Evolutionary conservation across 306 rosid genomes (phyloP).

Genomic region (Cicer chorassanicum): DNA sequence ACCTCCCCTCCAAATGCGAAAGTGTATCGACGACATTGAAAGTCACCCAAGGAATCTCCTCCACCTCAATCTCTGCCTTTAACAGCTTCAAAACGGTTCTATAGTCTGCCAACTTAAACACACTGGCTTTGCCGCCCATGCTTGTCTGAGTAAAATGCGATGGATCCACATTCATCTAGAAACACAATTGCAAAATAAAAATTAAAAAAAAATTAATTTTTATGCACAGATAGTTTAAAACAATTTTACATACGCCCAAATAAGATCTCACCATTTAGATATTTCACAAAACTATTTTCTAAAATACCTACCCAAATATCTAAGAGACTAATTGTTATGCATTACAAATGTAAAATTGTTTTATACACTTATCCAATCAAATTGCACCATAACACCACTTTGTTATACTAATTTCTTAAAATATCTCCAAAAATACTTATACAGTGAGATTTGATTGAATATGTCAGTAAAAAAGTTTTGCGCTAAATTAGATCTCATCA

Average conservation of each 20-base stretch:
- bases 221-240: not conserved
- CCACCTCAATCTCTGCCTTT: slow-evolving; percentile 62
- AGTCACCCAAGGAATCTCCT: slow-evolving; percentile 89
- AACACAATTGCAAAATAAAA: not conserved
- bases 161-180: slow-evolving; percentile 58
- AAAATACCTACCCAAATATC: not conserved
- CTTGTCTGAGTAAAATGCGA: slow-evolving; percentile 82
- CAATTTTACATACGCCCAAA: not conserved
- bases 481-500: too few species aligned
- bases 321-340: not conserved
- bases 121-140: slow-evolving; percentile 68
- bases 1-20: slow-evolving; percentile 59
- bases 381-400: not conserved
- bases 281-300: not conserved
- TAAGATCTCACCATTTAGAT: not conserved
- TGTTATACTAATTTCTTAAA: not conserved
- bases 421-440: not conserved
- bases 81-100: slow-evolving; percentile 57
- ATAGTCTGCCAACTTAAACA: slow-evolving; percentile 67
- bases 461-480: too few species aligned
- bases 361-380: not conserved
- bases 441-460: not conserved
- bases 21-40: slow-evolving; percentile 72
- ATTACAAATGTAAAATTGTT: not conserved
- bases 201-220: not conserved